Base-by-base conservation (phyloP, 2,329 filamentous ascomycete genomes). In the Cryphonectria japonica region DNA sequence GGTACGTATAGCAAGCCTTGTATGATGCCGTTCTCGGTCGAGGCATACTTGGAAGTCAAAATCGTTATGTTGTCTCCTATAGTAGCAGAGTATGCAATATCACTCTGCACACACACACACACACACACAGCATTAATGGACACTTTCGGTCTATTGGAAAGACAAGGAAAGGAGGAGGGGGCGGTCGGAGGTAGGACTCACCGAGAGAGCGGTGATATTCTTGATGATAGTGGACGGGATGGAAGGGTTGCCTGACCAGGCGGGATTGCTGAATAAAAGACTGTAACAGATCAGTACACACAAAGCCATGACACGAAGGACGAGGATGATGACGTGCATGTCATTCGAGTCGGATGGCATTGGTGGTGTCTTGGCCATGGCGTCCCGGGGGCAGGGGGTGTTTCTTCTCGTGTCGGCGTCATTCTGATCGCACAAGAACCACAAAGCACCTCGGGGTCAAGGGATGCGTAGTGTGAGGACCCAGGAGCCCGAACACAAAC, bases 1-100 rank as follows among this genome's bases (percentile, higher is more conserved):
- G 95, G 96, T 2, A 97, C 92, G 79, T 96, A 98, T 70, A 98
- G 86, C 22, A 98, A 87, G 73, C 95, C 95, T 74, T 89, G 87
- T 50, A 96, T 89, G 68, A 88, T 83, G 69, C 87, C 87, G 74
- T 91, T 88, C 54, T 85, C 80, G 11, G 84, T 84, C 43, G 87
- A 85, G 67, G 88, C 85, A 78, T 89, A 90, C 72, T 89, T 92
- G 43, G 87, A 89, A 3, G 93, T 93, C 19, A 98, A 84, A 0
- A 93, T 97, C 61, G 91, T 93, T 67, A 97, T 87, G 76, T 92
- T 92, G 70, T 80, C 80, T 29, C 78, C 75, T 68, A 88, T 79
- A 61, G 82, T 82, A 71, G 85, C 82, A 71, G 88, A 84, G 76
- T 88, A 89, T 69, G 85, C 84, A 77, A 89, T 79, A 72, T 85